Percentiles rank a stretch among this genome's conserved stretches.
Evolutionary conservation across 306 rosid species (phyloP).

Genomic region (Cicer pinnatifidum): DNA sequence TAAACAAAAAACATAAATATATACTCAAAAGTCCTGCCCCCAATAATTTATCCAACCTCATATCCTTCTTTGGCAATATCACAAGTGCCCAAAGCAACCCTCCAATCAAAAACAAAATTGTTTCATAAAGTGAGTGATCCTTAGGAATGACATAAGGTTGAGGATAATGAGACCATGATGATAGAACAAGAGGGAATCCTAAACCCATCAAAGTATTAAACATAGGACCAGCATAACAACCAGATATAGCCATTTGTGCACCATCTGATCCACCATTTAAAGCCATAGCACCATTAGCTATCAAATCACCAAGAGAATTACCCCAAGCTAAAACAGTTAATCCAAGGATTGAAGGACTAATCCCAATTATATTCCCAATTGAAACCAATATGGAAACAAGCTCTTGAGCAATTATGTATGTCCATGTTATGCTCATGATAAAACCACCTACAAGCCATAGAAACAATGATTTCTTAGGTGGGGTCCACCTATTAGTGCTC

Average conservation of each 20-base stretch:
- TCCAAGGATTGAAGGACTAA: constrained; percentile 45
- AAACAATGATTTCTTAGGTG: constrained; percentile 43
- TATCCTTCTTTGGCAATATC: constrained; percentile 31
- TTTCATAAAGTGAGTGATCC: constrained; percentile 37
- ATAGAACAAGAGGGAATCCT: constrained; percentile 45
- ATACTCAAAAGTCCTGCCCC: constrained; percentile 43
- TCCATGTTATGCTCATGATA: constrained; percentile 46
- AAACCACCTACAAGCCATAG: constrained; percentile 45
- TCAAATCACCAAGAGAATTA: constrained; percentile 44
- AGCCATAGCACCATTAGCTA: constrained; percentile 46
- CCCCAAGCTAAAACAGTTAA: constrained; percentile 44
- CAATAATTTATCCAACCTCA: constrained; percentile 35
- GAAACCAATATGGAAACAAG: constrained; percentile 41
- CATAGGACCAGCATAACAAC: constrained; percentile 46
- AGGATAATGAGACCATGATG: constrained; percentile 45
- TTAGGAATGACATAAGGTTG: constrained; percentile 41
- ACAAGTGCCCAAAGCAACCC: constrained; percentile 46
- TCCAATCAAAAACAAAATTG: constrained; percentile 39
- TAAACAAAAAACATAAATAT: constrained; percentile 37
- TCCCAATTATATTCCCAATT: constrained; percentile 39
- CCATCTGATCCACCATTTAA: constrained; percentile 43
- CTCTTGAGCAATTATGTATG: constrained; percentile 43
- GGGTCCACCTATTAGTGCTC: constrained; percentile 38
- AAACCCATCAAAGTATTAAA: constrained; percentile 44
- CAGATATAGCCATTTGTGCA: constrained; percentile 44